A percentile compares a stretch with the other conserved stretches of the same genome.
phyloP scores from a whole-genome alignment of 192 early-diverging fungal genomes.

The Geranomyces michiganensis region DNA sequence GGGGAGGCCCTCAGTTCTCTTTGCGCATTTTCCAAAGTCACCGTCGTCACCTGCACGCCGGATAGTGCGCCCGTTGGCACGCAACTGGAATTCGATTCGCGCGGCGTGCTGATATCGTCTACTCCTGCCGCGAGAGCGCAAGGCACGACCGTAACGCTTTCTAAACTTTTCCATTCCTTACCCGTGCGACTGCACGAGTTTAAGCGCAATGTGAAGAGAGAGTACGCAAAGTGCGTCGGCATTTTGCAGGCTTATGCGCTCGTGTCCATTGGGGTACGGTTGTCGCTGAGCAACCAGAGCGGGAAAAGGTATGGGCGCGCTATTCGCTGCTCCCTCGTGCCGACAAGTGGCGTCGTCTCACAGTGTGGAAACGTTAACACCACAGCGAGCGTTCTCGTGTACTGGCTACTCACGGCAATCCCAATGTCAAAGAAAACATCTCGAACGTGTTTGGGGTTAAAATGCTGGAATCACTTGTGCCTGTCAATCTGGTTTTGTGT shows the following conservation, averaged over 20 bases:
- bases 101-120: slow-evolving; percentile 59
- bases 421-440: slow-evolving; percentile 66
- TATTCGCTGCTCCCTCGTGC: too few relatives aligned
- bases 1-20: slow-evolving; percentile 93
- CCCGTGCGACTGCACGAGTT: slow-evolving; percentile 89
- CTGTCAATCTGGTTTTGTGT: slow-evolving; percentile 52
- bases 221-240: slow-evolving; percentile 76
- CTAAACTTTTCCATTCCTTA: slow-evolving; percentile 76
- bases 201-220: slow-evolving; percentile 77
- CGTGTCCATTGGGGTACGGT: slow-evolving; percentile 66
- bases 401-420: slow-evolving; percentile 66
- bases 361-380: too few relatives aligned
- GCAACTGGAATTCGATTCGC: slow-evolving; percentile 68
- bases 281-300: slow-evolving; percentile 65
- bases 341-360: too few relatives aligned
- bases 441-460: slow-evolving; percentile 78
- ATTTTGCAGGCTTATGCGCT: slow-evolving; percentile 86
- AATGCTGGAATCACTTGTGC: slow-evolving; percentile 37
- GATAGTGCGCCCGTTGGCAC: slow-evolving; percentile 59
- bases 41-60: slow-evolving; percentile 68
- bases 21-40: slow-evolving; percentile 71
- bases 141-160: slow-evolving; percentile 79
- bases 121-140: slow-evolving; percentile 57
- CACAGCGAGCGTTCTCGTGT: slow-evolving; percentile 52
- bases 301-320: slow-evolving; percentile 57